These are phyloP conservation scores for Thraustochytrium striatum DNA, from an alignment of 352 stramenopile species.

Conservation along the genomic window DNA sequence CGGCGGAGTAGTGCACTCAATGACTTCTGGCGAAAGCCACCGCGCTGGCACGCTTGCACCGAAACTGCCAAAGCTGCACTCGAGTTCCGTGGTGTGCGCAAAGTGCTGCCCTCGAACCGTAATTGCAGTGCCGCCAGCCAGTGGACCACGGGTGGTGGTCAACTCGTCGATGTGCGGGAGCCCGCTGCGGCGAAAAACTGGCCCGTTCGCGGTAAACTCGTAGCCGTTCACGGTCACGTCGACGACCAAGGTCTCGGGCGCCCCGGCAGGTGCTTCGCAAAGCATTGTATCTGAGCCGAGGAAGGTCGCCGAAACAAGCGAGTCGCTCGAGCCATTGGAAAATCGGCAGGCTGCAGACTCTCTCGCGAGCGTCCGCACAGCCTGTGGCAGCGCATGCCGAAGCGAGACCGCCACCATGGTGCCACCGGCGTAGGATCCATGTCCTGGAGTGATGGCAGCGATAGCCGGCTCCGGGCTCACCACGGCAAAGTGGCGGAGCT, in stretches of 20 bases:
- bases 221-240: background rate
- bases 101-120: background rate
- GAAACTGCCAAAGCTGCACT: slow-evolving; percentile 3
- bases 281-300: background rate
- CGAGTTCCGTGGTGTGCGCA: background rate
- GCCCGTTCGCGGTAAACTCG: background rate
- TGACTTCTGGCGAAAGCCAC: no score
- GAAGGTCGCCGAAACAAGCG: background rate
- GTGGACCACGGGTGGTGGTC: background rate
- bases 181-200: background rate
- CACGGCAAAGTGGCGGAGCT: no score
- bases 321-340: background rate
- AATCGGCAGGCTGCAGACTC: background rate
- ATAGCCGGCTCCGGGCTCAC: no score
- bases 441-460: no score
- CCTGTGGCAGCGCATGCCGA: no score
- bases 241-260: background rate
- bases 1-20: no score
- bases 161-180: background rate
- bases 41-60: no score
- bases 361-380: no score
- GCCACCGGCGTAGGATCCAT: no score
- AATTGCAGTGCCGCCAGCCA: background rate
- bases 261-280: background rate
- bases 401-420: no score